Evolutionary conservation across 106 monocot species (phyloP), one percentile per base, ranked within the genome.

Genomic region (Cymbidium sinense): DNA sequence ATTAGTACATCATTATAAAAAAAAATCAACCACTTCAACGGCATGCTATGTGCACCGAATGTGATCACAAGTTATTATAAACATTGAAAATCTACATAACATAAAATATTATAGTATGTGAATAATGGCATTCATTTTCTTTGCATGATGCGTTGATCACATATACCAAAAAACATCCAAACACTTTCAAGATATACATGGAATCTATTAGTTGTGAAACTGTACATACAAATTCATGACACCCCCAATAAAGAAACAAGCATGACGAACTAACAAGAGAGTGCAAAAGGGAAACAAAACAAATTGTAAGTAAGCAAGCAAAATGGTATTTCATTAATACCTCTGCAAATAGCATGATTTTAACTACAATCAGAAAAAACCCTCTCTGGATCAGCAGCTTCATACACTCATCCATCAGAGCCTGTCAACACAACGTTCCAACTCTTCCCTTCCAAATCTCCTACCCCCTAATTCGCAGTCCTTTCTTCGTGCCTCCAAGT

Each of bases 391-490:
- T 37, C 44, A 25, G 1, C 44, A 74, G 1, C 25, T 4, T 74
- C 43, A 44, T 12, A 2, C 15, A 44, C 28, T 21, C 67, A 27
- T 13, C 80, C 80, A 80, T 73, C 88, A 78, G 54, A 88, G 28
- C 15, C 73, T 84, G 79, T 77, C 65, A 43, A 91, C 73, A 79
- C 83, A 84, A 28, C 82, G 86, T 51, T 82, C 93, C 75, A 93
- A 78, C 70, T 93, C 88, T 70, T 83, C 36, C 82, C 72, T 33
- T 47, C 88, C 86, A 73, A 93, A 93, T 12, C 77, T 78, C 61
- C 83, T 54, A 17, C 93, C 86, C 31, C 80, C 80, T 55, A 86
- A 69, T 73, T 83, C 81, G 2, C 74, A 88, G 35, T 84, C 90
- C 55, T 82, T 86, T 65, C 64, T 79, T 83, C 88, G 81, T 12